Evolutionary conservation across 305 asterid species (phyloP), one percentile per base, ranked within the genome.

Genomic region (Fraxinus angustifolia): DNA sequence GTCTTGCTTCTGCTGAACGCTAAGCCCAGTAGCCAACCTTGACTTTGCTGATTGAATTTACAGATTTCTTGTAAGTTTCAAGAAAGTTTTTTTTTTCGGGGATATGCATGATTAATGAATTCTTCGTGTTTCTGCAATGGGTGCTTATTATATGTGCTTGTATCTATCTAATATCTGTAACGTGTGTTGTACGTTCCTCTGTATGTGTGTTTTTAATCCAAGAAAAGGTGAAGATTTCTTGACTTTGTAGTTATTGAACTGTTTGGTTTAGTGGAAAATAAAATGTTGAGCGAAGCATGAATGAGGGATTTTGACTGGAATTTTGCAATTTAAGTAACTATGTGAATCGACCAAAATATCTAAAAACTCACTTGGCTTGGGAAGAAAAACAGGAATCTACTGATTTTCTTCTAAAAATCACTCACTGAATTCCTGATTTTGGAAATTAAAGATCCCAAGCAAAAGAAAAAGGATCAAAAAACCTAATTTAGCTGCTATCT

Each of bases 1-100:
- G 28, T 67, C 50, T 76, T 16, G 60, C 19, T 50, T 50, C 60
- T 16, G 60, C 21, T 50, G 60, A 50, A 50, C 60, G 60, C 60
- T 16, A 16, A 16, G 68, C 45, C 70, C 36, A 34, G 38, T 16
- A 70, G 19, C 6, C 58, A 42, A 6, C 42, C 38, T 62, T 28
- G 48, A 60, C 36, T 16, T 33, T 36, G 75, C 45, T 65, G 85
- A 50, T 83, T 79, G 81, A 81, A 36, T 79, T 76, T 81, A 30
- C 28, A 21, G 33, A 21, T 60, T 21, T 60, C 70, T 53, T 36
- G 88, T 87, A 76, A 83, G 90, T 76, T 80, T 77, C 72, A 48
- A 16, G 42, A 35, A 14, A 7, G 16, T 38, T 31, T 76, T 28
- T 30, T 12, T 23, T 48, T 2, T 10, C 62, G 33, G 36, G 4